Base-by-base conservation (phyloP, 2,329 filamentous ascomycete genomes). In the Annulohypoxylon truncatum region DNA sequence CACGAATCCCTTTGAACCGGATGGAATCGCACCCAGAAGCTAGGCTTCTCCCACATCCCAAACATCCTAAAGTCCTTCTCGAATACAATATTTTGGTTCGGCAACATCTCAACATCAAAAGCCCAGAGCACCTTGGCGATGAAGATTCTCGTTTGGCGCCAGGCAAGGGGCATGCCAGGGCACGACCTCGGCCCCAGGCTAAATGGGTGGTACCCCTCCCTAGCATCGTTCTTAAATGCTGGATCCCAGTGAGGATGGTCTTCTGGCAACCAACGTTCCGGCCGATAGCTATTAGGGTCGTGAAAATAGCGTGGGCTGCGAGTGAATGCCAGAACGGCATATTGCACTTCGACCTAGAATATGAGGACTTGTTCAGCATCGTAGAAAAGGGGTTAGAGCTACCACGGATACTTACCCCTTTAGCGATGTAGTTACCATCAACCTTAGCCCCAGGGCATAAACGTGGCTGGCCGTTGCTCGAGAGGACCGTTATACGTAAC, bases 1-100 rank as follows among this genome's bases (percentile, higher is more conserved):
- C 35, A 40, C 18, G 6, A 22, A 4, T 42, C 38, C 38, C 38
- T 42, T 20, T 42, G 38, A 12, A 22, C 38, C 4, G 38, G 84
- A 97, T 97, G 80, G n/a, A 63, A 65, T 24, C 46, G 31, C 1
- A 64, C 63, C 26, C 38, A 44, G 12, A 66, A 38, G 7, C 52
- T 13, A 1, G 63, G 67, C 38, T 64, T 68, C 24, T 67, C 31
- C 48, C 53, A 63, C 53, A 68, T 64, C 7, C 35, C 53, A 22
- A 57, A 69, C 12, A 57, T 22, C 8, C 55, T 46, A 20, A 66
- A 66, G 40, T 62, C 61, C 2, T 35, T 55, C 26, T 64, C 57
- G 7, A 66, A 62, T 8, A 42, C 47, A 5, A 69, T 15, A 13
- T 48, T 13, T 28, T 64, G 60, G 3, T 35, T 47, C 1, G 66